Conservation (phyloP, 805 yeast genomes). For the Pichia phayaonensis region DNA sequence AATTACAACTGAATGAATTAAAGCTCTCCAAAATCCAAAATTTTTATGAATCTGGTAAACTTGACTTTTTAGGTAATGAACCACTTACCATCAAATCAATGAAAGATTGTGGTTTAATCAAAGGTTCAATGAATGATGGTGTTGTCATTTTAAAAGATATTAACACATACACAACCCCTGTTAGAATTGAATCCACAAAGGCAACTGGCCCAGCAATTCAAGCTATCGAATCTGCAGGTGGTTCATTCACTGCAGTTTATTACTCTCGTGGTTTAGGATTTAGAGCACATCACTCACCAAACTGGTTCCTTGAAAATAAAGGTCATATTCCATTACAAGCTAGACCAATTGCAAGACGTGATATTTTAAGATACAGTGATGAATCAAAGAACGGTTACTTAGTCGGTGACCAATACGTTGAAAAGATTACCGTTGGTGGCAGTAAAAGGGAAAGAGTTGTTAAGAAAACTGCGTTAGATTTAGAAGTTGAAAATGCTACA, state of each 20-base stretch:
- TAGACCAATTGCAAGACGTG: slow-evolving; percentile 77
- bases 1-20: slow-evolving; percentile 45
- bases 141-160: slow-evolving; percentile 71
- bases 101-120: slow-evolving; percentile 64
- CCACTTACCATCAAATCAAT: slow-evolving; percentile 68
- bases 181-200: slow-evolving; percentile 73
- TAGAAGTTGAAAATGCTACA: slow-evolving; percentile 16
- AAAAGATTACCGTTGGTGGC: slow-evolving; percentile 20
- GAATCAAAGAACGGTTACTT: slow-evolving; percentile 72
- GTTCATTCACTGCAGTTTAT: slow-evolving; percentile 66
- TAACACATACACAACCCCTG: slow-evolving; percentile 43
- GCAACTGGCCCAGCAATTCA: slow-evolving; percentile 72
- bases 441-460: slow-evolving; percentile 9
- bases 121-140: slow-evolving; percentile 70
- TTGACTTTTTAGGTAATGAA: slow-evolving; percentile 46
- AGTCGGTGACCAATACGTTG: slow-evolving; percentile 30
- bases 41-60: slow-evolving; percentile 61
- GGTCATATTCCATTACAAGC: slow-evolving; percentile 82
- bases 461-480: slow-evolving; percentile 18
- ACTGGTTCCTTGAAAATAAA: slow-evolving; percentile 54
- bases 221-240: slow-evolving; percentile 65
- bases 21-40: slow-evolving; percentile 64
- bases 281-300: slow-evolving; percentile 71
- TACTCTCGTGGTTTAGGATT: slow-evolving; percentile 55
- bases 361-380: slow-evolving; percentile 69